These are phyloP conservation scores for Kwoniella heveanensis DNA, from an alignment of 768 basidiomycete species.

Conservation along the genomic window DNA sequence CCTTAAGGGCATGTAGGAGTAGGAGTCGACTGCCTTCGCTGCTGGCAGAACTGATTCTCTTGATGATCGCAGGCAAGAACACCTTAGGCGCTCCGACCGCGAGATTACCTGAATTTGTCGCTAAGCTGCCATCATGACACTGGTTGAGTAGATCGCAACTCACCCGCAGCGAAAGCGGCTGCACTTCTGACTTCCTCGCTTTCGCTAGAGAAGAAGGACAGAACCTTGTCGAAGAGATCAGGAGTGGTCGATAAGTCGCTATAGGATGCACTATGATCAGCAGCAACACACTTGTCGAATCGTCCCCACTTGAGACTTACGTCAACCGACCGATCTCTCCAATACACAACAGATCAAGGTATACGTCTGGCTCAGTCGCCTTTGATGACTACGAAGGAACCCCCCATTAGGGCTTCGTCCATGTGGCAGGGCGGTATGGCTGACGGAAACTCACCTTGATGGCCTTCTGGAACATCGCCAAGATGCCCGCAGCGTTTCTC, in stretches of 20 bases:
- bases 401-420: too few relatives aligned
- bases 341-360: slow-evolving; percentile 81
- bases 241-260: slow-evolving; percentile 85
- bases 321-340: slow-evolving; percentile 91
- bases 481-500: slow-evolving; percentile 74
- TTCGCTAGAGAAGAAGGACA: slow-evolving; percentile 73
- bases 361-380: slow-evolving; percentile 68
- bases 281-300: not conserved
- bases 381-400: slow-evolving; percentile 44
- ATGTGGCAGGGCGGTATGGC: not conserved
- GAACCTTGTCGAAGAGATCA: slow-evolving; percentile 73
- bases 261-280: slow-evolving; percentile 9
- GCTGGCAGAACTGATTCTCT: slow-evolving; percentile 59
- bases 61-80: slow-evolving; percentile 83
- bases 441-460: slow-evolving; percentile 65
- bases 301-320: slow-evolving; percentile 61
- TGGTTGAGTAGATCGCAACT: slow-evolving; percentile 58
- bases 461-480: slow-evolving; percentile 79
- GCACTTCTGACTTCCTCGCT: slow-evolving; percentile 85
- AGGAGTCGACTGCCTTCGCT: slow-evolving; percentile 73
- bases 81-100: slow-evolving; percentile 87
- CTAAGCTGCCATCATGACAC: not conserved
- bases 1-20: slow-evolving; percentile 88
- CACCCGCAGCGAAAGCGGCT: slow-evolving; percentile 91
- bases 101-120: slow-evolving; percentile 70